Percentiles rank a stretch among this genome's conserved stretches.
Conservation (phyloP, 1,284 basidiomycete genomes). For the Golubevia pallescens region DNA sequence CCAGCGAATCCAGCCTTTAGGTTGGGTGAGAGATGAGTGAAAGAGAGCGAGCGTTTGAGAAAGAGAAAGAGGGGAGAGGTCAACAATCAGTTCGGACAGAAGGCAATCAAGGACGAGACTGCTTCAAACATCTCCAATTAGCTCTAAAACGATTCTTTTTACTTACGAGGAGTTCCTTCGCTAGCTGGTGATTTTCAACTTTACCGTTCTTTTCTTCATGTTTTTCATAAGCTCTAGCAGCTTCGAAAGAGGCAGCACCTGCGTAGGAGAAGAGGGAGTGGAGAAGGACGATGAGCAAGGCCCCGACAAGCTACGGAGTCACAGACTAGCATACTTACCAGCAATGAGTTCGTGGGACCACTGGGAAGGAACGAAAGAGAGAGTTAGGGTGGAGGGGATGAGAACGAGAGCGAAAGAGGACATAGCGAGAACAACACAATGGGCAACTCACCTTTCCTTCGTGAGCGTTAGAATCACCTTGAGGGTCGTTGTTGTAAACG, state of each 20-base stretch:
- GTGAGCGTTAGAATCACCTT: neutral
- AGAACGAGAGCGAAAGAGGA: neutral
- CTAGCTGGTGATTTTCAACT: conserved; percentile 15
- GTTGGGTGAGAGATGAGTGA: no score
- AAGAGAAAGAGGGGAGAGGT: no score
- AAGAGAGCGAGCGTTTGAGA: no score
- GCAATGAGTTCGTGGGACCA: conserved; percentile 73
- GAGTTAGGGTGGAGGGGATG: neutral
- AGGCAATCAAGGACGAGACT: no score
- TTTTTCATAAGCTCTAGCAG: conserved; percentile 67
- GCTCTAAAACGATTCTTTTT: no score
- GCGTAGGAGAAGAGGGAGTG: neutral
- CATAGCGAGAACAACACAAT: conserved; percentile 1
- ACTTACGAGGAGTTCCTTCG: conserved; percentile 14
- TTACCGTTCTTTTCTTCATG: conserved; percentile 15
- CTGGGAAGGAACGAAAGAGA: conserved; percentile 8
- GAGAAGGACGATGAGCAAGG: neutral
- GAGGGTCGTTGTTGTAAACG: conserved; percentile 1
- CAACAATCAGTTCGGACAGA: no score
- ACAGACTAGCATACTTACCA: conserved; percentile 47
- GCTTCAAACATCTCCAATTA: no score
- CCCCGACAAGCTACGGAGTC: neutral
- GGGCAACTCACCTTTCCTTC: neutral
- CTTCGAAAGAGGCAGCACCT: conserved; percentile 60
- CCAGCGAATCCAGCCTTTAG: conserved; percentile 13